Evolutionary conservation across 2,329 filamentous ascomycete genomes (phyloP).

Genomic region (Ceratocystis lukuohia): DNA sequence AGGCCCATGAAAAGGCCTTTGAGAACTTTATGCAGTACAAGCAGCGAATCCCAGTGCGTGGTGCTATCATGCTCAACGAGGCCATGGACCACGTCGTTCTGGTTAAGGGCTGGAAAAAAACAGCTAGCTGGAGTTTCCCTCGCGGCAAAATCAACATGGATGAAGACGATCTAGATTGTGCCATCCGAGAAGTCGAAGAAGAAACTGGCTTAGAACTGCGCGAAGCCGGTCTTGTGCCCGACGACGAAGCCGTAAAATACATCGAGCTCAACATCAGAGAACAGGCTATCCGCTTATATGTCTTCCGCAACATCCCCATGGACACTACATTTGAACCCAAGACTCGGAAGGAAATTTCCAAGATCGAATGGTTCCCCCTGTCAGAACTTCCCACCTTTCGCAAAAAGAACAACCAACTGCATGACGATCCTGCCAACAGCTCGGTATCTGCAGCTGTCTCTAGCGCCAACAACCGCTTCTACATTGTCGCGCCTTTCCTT

Average conservation of each 20-base stretch:
- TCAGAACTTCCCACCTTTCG: constrained; percentile 74
- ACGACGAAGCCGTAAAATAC: constrained; percentile 59
- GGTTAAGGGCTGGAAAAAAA: constrained; percentile 97
- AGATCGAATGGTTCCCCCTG: constrained; percentile 87
- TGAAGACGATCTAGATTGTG: constrained; percentile 86
- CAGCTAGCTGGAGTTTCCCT: constrained; percentile 91
- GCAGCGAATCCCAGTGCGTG: constrained; percentile 80
- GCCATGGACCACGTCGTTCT: constrained; percentile 89
- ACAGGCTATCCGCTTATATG: constrained; percentile 83
- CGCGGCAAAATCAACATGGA: constrained; percentile 97
- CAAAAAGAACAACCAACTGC: constrained; percentile 41
- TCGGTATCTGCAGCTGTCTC: constrained; percentile 24
- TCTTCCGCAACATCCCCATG: constrained; percentile 78
- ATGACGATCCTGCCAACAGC: constrained; percentile 22
- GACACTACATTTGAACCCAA: constrained; percentile 78
- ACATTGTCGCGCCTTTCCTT: constrained; percentile 94
- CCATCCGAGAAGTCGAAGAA: constrained; percentile 86
- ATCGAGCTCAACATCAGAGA: constrained; percentile 85
- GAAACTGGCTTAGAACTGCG: constrained; percentile 84
- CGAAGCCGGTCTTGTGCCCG: constrained; percentile 60
- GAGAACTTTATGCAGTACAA: constrained; percentile 92
- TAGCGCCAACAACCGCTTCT: constrained; percentile 69
- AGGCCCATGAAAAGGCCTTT: constrained; percentile 70
- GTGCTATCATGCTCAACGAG: constrained; percentile 83
- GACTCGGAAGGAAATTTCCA: constrained; percentile 94